Base-by-base conservation (phyloP, 2,329 filamentous ascomycete species). In the Ophiocordyceps unilateralis region DNA sequence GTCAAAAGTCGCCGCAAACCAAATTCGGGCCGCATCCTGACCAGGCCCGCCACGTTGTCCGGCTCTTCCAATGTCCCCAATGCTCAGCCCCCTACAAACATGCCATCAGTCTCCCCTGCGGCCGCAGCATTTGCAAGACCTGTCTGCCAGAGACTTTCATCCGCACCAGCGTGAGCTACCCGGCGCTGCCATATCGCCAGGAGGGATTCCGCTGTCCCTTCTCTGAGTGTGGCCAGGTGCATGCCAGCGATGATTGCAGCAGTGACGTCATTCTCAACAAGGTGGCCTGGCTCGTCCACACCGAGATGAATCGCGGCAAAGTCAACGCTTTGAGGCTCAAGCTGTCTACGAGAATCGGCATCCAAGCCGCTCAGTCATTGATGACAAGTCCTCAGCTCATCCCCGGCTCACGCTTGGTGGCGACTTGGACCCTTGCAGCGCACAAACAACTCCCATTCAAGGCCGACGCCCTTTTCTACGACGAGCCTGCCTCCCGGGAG, bases 51-150 rank as follows among this genome's bases (percentile, higher is more conserved):
- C 51, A 58, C n/a, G 50, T 61, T 17, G 53, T 93, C 47, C 78
- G 79, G 38, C 65, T 91, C 36, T 70, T 91, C 43, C 85, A 93
- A 61, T 95, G 88, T 57, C 71, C 71, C 11, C 64, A 72, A 48
- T 94, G 88, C 58, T 83, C 79, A 4, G 66, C 65, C 38, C 79
- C 81, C 1, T 65, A 91, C 24, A 67, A 63, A 39, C 68, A 75
- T 9, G 83, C 87, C 5, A 69, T 86, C 44, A 83, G 83, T 0
- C 65, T 94, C 5, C 86, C 87, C 5, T 95, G 88, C 57, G 86
- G 87, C 23, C 76, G 81, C 54, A 80, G 79, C 11, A 60, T 93
- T 11, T 95, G 88, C 62, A 77, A 72, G 53, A 58, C 60, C 41
- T 95, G 88, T 59, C 62, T 93, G 2, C 87, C 87, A 1, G 61